Conservation (phyloP, 768 basidiomycete genomes). For the Austroboletus festivus region DNA sequence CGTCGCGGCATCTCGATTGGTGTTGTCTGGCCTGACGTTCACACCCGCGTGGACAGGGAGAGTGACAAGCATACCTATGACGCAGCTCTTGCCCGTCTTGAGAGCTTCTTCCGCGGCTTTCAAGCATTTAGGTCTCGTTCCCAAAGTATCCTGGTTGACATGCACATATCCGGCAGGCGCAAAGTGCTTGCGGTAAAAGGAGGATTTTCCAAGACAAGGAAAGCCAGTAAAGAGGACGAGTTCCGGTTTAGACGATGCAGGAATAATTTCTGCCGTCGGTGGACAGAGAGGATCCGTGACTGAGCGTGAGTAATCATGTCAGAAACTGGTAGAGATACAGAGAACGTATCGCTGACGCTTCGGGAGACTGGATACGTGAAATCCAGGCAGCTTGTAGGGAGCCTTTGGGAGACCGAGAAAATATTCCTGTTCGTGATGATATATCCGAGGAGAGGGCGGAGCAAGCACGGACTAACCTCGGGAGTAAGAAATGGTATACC, state of each 20-base stretch:
- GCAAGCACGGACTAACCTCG: conserved; percentile 49
- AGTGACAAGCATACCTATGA: conserved; percentile 59
- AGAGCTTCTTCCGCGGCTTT: conserved; percentile 57
- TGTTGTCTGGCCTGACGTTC: conserved; percentile 63
- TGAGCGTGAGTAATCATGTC: neutral
- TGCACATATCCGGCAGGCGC: conserved; percentile 65
- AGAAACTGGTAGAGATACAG: neutral
- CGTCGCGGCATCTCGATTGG: conserved; percentile 74
- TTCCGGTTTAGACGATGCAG: conserved; percentile 30
- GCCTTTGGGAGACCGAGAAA: conserved; percentile 55
- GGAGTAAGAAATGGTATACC: conserved; percentile 77
- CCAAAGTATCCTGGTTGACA: conserved; percentile 83
- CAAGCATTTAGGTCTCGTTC: conserved; percentile 73
- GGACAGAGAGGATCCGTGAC: conserved; percentile 40
- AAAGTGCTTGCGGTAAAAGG: conserved; percentile 75
- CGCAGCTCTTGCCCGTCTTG: conserved; percentile 57
- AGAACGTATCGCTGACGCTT: conserved; percentile 14
- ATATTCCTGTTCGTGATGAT: conserved; percentile 57
- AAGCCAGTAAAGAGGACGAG: conserved; percentile 61
- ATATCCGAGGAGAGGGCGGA: neutral
- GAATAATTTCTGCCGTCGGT: conserved; percentile 14
- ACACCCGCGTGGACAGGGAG: neutral
- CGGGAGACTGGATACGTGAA: conserved; percentile 53
- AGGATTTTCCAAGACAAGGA: conserved; percentile 75
- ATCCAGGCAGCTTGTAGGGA: conserved; percentile 58